Evolutionary conservation across 2,329 filamentous ascomycete genomes (phyloP), one percentile per base, ranked within the genome.

Genomic region (Colletotrichum navitas): DNA sequence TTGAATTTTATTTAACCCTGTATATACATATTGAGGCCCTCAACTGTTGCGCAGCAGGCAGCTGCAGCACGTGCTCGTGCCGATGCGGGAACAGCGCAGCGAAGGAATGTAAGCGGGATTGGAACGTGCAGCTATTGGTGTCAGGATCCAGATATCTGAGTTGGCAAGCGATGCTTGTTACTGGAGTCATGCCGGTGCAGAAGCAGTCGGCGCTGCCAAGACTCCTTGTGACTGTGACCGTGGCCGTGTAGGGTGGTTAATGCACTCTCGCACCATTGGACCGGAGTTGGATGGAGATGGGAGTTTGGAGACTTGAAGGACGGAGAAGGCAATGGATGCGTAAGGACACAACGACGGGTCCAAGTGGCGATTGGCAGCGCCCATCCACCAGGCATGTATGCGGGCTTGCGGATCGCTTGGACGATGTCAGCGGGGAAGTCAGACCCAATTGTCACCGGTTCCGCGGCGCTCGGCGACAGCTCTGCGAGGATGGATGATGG

Each of bases 1-100:
- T n/a, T n/a, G n/a, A n/a, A n/a, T n/a, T n/a, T n/a, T n/a, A n/a
- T n/a, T n/a, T n/a, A n/a, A n/a, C n/a, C n/a, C n/a, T n/a, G n/a
- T n/a, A 6, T 21, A 5, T 7, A 4, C 1, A 8, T 68, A 63
- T 60, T 60, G 65, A 72, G 68, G 68, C 68, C 68, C 24, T 68
- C 68, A 41, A 60, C 39, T n/a, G 65, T 68, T n/a, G 68, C 59
- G 60, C 65, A 34, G 39, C 65, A 71, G 52, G 65, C 59, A 71
- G 45, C 41, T 45, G 43, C 45, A 60, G 68, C 65, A 71, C 45
- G 59, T 68, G 65, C 21, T 68, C 29, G 24, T 24, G 16, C 39
- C 51, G 52, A 63, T 54, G 68, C 54, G 59, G 68, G 59, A 43
- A 63, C 59, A 63, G 43, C 54, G 45, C 52, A 68, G 32, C 34